phyloP scores from a whole-genome alignment of 208 protist species.

The Sergeia podlipaevii region DNA sequence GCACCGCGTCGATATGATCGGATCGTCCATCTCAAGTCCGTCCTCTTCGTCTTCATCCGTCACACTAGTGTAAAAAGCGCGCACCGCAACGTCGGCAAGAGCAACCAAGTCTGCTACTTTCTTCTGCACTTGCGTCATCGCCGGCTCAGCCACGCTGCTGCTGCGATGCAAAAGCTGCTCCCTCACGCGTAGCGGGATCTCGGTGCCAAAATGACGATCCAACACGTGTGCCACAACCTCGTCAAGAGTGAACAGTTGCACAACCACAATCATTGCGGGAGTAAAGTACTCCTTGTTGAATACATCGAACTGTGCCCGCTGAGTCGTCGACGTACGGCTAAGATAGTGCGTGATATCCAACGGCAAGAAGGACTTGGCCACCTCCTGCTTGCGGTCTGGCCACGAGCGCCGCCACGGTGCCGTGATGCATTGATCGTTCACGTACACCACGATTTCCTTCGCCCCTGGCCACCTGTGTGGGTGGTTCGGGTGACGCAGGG shows the following conservation, averaged over 20 bases:
- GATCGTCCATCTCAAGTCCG: conserved; percentile 51
- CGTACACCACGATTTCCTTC: conserved; percentile 72
- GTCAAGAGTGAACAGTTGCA: conserved; percentile 35
- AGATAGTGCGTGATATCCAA: conserved; percentile 77
- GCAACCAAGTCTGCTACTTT: not conserved
- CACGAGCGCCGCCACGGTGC: conserved; percentile 72
- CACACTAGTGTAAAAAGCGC: conserved; percentile 24
- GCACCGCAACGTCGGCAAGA: conserved; percentile 1
- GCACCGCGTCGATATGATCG: conserved; percentile 71
- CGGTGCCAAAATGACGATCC: conserved; percentile 11
- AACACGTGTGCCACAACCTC: conserved; percentile 54
- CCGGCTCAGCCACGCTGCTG: not conserved
- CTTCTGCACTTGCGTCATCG: too few relatives aligned
- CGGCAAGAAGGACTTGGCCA: conserved; percentile 67
- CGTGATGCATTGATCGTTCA: conserved; percentile 66
- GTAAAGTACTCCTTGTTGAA: conserved; percentile 67
- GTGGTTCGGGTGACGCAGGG: conserved; percentile 45
- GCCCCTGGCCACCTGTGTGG: conserved; percentile 61
- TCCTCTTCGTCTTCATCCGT: conserved; percentile 59
- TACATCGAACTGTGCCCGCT: conserved; percentile 58
- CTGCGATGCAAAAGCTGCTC: conserved; percentile 10
- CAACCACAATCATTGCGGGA: conserved; percentile 41
- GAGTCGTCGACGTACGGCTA: conserved; percentile 16
- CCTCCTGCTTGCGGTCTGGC: conserved; percentile 56
- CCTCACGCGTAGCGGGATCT: conserved; percentile 2